phyloP scores from a whole-genome alignment of 2,329 filamentous ascomycete genomes.

The Beauveria scarabaeidicola region DNA sequence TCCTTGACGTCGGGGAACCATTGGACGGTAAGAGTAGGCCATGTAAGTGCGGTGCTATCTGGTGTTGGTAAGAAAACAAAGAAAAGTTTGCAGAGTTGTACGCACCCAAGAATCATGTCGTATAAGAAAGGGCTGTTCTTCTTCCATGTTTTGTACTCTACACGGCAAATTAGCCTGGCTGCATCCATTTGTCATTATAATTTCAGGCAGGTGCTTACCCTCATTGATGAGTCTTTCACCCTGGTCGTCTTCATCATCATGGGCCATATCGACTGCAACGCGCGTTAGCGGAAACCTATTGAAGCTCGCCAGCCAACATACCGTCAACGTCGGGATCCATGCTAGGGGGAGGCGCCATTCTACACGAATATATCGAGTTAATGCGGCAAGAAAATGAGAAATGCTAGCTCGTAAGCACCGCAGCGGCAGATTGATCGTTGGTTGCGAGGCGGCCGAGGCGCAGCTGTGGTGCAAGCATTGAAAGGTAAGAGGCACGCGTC shows the following conservation, averaged over 20 bases:
- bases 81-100: neutral
- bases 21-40: slow-evolving; percentile 94
- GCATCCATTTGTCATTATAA: neutral
- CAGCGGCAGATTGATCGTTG: neutral
- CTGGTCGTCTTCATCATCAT: slow-evolving; percentile 62
- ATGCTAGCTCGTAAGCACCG: neutral
- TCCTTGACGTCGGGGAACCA: slow-evolving; percentile 96
- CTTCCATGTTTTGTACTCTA: slow-evolving; percentile 99
- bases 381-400: neutral
- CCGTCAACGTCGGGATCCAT: slow-evolving; percentile 29
- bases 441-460: neutral
- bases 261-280: slow-evolving; percentile 29
- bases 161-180: slow-evolving; percentile 1
- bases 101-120: slow-evolving; percentile 82
- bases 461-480: slow-evolving; percentile 19
- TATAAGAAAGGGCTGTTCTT: slow-evolving; percentile 98
- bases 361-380: neutral
- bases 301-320: slow-evolving; percentile 17
- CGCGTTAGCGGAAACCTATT: neutral
- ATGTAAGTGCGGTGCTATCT: slow-evolving; percentile 76
- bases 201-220: slow-evolving; percentile 40
- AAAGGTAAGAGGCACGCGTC: slow-evolving; percentile 26
- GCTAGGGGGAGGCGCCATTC: slow-evolving; percentile 29
- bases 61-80: slow-evolving; percentile 3
- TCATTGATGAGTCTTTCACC: slow-evolving; percentile 92